These are phyloP conservation scores for Trichoderma citrinoviride DNA, from an alignment of 2,329 filamentous ascomycete species.

Conservation along the genomic window DNA sequence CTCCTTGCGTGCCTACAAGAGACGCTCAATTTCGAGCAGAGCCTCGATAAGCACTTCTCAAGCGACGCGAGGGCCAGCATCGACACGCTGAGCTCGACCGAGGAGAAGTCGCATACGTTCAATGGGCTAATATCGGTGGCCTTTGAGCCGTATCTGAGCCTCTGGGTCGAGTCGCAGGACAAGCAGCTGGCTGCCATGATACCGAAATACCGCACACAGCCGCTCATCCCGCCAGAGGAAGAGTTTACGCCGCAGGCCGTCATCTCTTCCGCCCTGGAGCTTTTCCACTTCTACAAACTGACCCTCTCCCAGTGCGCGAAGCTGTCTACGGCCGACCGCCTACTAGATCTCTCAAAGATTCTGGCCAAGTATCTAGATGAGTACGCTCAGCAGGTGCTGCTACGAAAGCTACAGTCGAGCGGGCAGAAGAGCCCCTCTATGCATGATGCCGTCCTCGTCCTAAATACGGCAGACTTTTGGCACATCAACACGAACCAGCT, in stretches of 20 bases:
- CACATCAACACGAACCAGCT: constrained; percentile 89
- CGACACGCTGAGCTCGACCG: constrained; percentile 79
- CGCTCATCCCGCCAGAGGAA: constrained; percentile 77
- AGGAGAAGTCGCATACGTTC: constrained; percentile 74
- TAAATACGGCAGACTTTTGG: constrained; percentile 98
- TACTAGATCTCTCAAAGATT: constrained; percentile 80
- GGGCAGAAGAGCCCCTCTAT: constrained; percentile 54
- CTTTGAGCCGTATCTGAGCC: constrained; percentile 92
- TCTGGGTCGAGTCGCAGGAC: constrained; percentile 97
- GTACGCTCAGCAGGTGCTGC: constrained; percentile 88
- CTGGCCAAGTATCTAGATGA: constrained; percentile 93
- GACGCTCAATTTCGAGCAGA: constrained; percentile 95
- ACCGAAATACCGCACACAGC: constrained; percentile 81
- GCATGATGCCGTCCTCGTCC: constrained; percentile 77
- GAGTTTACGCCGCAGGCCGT: constrained; percentile 90
- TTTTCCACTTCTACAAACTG: constrained; percentile 95
- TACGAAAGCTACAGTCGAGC: constrained; percentile 63
- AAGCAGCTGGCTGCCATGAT: constrained; percentile 81
- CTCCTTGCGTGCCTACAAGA: constrained; percentile 88
- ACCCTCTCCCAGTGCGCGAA: constrained; percentile 94
- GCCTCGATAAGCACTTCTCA: constrained; percentile 78
- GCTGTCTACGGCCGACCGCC: constrained; percentile 81
- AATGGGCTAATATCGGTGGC: constrained; percentile 91
- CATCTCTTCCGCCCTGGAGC: constrained; percentile 88
- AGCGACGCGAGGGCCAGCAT: constrained; percentile 74